A percentile compares a stretch with the other conserved stretches of the same genome.
Evolutionary conservation across 176 grass and related monocot genomes (phyloP).

Genomic region (Oryza glumipatula): DNA sequence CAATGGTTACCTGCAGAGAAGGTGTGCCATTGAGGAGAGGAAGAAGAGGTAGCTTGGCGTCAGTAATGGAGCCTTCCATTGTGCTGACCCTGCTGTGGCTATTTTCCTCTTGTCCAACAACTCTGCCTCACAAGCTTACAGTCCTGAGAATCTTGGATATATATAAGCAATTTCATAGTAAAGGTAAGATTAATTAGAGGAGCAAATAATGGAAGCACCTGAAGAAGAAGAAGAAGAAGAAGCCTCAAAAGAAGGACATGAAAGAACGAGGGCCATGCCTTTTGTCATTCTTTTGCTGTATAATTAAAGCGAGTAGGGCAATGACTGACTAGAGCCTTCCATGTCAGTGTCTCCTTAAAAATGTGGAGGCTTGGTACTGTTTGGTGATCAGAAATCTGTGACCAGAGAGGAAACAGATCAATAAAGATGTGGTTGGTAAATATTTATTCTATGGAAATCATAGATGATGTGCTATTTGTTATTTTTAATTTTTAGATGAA

Average conservation of each 20-base stretch:
- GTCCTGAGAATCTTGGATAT: too few relatives aligned
- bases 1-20: not conserved
- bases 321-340: not conserved
- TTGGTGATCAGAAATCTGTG: not conserved
- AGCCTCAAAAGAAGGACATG: not conserved
- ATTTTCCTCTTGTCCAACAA: not conserved
- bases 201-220: not conserved
- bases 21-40: constrained; percentile 14
- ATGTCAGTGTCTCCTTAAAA: not conserved
- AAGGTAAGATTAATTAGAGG: not conserved
- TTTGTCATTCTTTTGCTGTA: not conserved
- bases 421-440: not conserved
- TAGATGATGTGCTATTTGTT: not conserved
- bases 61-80: constrained; percentile 2
- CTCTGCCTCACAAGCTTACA: not conserved
- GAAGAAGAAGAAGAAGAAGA: not conserved
- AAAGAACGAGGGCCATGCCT: not conserved
- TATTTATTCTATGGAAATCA: not conserved
- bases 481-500: not conserved
- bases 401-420: not conserved
- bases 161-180: not conserved
- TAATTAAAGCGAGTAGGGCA: not conserved
- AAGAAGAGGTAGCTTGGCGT: constrained; percentile 9
- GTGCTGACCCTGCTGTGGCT: not conserved
- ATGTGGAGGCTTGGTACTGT: not conserved